Evolutionary conservation across 345 rosid genomes (phyloP).

Genomic region (Eucalyptus regnans): DNA sequence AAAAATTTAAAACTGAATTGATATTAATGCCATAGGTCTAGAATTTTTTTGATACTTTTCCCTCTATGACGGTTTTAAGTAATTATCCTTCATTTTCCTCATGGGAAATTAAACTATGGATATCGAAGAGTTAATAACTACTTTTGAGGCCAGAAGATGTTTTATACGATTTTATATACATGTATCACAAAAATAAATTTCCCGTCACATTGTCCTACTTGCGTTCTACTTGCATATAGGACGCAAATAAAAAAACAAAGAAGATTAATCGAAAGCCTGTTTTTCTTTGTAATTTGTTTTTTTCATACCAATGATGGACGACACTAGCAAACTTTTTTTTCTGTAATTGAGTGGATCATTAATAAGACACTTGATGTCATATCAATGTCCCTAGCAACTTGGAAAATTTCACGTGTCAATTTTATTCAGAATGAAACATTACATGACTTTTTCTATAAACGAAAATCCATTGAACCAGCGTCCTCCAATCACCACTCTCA

Average conservation of each 20-base stretch:
- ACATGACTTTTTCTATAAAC: not conserved
- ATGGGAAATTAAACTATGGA: not conserved
- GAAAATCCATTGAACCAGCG: not conserved
- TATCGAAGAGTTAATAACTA: not conserved
- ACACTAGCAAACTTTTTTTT: not conserved
- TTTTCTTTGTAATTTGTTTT: not conserved
- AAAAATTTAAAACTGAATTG: no score
- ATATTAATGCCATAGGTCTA: no score
- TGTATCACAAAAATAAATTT: not conserved
- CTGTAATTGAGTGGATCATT: not conserved
- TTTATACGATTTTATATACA: no score
- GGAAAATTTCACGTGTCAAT: no score
- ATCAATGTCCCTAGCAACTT: not conserved
- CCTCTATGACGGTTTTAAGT: not conserved
- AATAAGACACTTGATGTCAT: not conserved
- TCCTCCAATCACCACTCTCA: not conserved
- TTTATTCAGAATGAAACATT: not conserved
- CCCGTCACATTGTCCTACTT: not conserved
- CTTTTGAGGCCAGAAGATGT: not conserved
- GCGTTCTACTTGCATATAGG: not conserved
- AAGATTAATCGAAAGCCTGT: not conserved
- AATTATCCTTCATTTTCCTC: not conserved
- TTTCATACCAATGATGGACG: not conserved
- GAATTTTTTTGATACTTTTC: no score
- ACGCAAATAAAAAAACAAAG: not conserved